phyloP scores from a whole-genome alignment of 306 rosid genomes.

The Dalbergia cultrata region DNA sequence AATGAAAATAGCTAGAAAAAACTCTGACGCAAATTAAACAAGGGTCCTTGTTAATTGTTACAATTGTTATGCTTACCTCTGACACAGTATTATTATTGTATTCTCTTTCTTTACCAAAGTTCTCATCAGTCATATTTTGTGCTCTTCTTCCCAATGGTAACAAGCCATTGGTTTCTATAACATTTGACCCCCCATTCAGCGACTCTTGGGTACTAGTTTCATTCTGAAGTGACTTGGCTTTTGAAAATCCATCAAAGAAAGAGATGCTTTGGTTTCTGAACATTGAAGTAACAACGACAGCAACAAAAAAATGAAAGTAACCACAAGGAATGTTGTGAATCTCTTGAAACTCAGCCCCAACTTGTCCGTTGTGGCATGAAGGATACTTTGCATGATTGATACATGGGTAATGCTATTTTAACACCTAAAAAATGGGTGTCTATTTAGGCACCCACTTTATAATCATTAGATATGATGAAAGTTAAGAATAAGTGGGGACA shows the following conservation, averaged over 20 bases:
- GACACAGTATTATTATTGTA: not conserved
- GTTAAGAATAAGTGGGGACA: too few species aligned
- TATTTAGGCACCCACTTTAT: too few species aligned
- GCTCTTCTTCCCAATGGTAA: not conserved
- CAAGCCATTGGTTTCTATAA: slow-evolving; percentile 26
- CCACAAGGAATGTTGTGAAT: not conserved
- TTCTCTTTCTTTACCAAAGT: not conserved
- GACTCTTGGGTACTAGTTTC: not conserved
- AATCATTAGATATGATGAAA: too few species aligned
- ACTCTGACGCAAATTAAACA: not conserved
- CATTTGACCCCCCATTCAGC: not conserved
- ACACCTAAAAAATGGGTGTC: too few species aligned
- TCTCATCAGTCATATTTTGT: slow-evolving; percentile 25
- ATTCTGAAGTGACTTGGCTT: slow-evolving; percentile 12
- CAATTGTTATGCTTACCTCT: slow-evolving; percentile 4
- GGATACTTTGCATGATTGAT: not conserved
- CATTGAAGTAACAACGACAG: slow-evolving; percentile 5
- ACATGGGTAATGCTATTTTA: too few species aligned
- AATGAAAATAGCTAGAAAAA: not conserved
- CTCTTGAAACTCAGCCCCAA: not conserved
- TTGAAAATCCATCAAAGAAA: slow-evolving; percentile 26
- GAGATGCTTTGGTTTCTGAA: slow-evolving; percentile 12
- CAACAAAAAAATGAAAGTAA: slow-evolving; percentile 2
- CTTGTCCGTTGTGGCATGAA: not conserved
- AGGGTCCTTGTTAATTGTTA: not conserved